phyloP scores from a whole-genome alignment of 2,329 filamentous ascomycete genomes.

The Seiridium unicorne region DNA sequence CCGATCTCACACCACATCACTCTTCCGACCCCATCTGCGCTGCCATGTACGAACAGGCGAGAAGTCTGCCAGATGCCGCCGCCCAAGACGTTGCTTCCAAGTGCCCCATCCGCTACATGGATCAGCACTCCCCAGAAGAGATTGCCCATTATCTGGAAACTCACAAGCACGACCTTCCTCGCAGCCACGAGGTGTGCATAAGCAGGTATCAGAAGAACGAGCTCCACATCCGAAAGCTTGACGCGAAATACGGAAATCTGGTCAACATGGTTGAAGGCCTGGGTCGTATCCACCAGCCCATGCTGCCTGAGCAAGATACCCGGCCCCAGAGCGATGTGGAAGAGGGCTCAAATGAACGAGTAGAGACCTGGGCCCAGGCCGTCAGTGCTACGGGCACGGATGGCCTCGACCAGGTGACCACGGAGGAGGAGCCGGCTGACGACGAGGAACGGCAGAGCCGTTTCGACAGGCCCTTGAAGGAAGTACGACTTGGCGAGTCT shows the following conservation, averaged over 20 bases:
- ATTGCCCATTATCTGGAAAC: slow-evolving; percentile 91
- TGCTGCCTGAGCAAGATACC: slow-evolving; percentile 64
- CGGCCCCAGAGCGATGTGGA: slow-evolving; percentile 44
- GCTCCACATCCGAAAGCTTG: slow-evolving; percentile 79
- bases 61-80: slow-evolving; percentile 47
- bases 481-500: slow-evolving; percentile 89
- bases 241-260: slow-evolving; percentile 90
- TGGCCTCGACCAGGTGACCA: slow-evolving; percentile 36
- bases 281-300: slow-evolving; percentile 82
- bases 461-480: slow-evolving; percentile 83
- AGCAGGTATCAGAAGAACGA: slow-evolving; percentile 86
- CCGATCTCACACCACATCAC: slow-evolving; percentile 45
- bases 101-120: slow-evolving; percentile 89
- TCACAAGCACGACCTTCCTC: slow-evolving; percentile 91
- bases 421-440: slow-evolving; percentile 29
- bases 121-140: slow-evolving; percentile 90
- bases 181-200: slow-evolving; percentile 91
- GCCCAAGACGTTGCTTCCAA: slow-evolving; percentile 54
- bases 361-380: slow-evolving; percentile 82
- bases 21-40: slow-evolving; percentile 62
- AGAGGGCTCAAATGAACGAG: slow-evolving; percentile 63
- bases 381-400: slow-evolving; percentile 53
- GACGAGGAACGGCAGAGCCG: slow-evolving; percentile 65
- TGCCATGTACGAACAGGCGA: slow-evolving; percentile 60
- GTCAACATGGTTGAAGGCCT: slow-evolving; percentile 94